Conservation (phyloP, 2,329 filamentous ascomycete species). For the Amesomyces nigricolor region DNA sequence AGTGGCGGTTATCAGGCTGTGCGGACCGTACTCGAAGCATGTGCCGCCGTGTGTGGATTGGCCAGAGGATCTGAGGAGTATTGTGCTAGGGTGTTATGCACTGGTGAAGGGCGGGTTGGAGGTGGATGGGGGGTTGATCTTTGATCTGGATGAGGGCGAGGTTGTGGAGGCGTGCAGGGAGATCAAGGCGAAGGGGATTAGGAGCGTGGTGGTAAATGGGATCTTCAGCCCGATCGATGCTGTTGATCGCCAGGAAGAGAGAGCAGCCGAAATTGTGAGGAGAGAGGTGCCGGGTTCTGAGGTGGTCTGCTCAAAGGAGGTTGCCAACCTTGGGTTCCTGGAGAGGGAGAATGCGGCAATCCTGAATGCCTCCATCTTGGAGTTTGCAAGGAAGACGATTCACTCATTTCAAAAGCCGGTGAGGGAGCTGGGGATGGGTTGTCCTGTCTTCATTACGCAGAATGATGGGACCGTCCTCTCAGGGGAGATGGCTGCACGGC, state of each 20-base stretch:
- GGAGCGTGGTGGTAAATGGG: slow-evolving; percentile 43
- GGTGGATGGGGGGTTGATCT: slow-evolving; percentile 45
- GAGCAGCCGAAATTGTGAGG: slow-evolving; percentile 39
- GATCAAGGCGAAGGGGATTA: slow-evolving; percentile 40
- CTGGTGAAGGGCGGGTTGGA: slow-evolving; percentile 47
- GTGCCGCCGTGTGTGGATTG: slow-evolving; percentile 49
- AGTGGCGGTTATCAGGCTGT: slow-evolving; percentile 51
- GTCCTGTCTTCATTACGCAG: slow-evolving; percentile 56
- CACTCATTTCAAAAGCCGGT: slow-evolving; percentile 50
- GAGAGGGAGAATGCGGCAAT: slow-evolving; percentile 62
- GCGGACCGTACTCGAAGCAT: slow-evolving; percentile 48
- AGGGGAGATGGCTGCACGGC: slow-evolving; percentile 45
- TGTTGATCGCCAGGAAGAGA: slow-evolving; percentile 43
- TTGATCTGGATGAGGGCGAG: slow-evolving; percentile 38
- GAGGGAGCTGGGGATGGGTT: slow-evolving; percentile 42
- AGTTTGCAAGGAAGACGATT: slow-evolving; percentile 53
- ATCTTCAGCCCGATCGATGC: slow-evolving; percentile 51
- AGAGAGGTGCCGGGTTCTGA: slow-evolving; percentile 37
- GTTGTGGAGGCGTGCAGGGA: slow-evolving; percentile 36
- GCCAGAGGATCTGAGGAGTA: slow-evolving; percentile 42
- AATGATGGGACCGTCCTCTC: slow-evolving; percentile 59
- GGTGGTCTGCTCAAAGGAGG: slow-evolving; percentile 46
- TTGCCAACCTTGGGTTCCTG: slow-evolving; percentile 50
- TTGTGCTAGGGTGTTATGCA: slow-evolving; percentile 43
- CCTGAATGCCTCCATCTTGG: slow-evolving; percentile 56